Evolutionary conservation across 805 yeast genomes (phyloP), one percentile per base, ranked within the genome.

Genomic region (Pichia deserticola): DNA sequence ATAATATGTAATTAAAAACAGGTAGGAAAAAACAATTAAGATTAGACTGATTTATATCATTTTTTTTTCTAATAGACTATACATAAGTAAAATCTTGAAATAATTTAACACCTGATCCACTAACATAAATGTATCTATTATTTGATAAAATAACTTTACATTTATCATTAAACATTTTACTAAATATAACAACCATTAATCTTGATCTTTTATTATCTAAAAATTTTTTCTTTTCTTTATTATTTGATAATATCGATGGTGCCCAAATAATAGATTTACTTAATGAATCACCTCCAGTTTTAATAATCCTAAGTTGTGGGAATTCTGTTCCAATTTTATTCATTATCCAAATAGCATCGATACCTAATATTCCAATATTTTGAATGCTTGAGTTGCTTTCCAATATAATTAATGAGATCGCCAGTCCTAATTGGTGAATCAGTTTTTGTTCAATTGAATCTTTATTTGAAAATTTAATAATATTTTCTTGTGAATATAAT

Each of bases 281-380:
- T 25, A 48, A 39, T 9, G 51, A 48, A 8, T 48, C 44, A 7
- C 51, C 51, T 27, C 40, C 44, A 8, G 43, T 43, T 35, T 39
- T 36, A 5, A 44, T 27, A 4, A 47, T 7, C n/a, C 46, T 15
- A 20, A 47, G 12, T 20, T 36, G 32, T 5, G 30, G 30, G 12
- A 37, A 37, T 25, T 39, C 28, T 5, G 9, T n/a, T 6, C 36
- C n/a, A 15, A 30, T n/a, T 36, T 32, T 38, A n/a, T 20, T 30
- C 28, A 48, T 13, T 30, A 48, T 33, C 51, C 51, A 42, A 12
- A 36, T 12, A n/a, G 43, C 35, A 35, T 48, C 51, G 10, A 48
- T 44, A 15, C 47, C 51, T 25, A 48, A 48, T 25, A 48, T 30
- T 4, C 51, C 48, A 29, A 48, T 42, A 30, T 48, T 48, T 38